Percentiles rank a stretch among this genome's conserved stretches.
Conservation (phyloP, 768 basidiomycete genomes). For the Kwoniella sp. region DNA sequence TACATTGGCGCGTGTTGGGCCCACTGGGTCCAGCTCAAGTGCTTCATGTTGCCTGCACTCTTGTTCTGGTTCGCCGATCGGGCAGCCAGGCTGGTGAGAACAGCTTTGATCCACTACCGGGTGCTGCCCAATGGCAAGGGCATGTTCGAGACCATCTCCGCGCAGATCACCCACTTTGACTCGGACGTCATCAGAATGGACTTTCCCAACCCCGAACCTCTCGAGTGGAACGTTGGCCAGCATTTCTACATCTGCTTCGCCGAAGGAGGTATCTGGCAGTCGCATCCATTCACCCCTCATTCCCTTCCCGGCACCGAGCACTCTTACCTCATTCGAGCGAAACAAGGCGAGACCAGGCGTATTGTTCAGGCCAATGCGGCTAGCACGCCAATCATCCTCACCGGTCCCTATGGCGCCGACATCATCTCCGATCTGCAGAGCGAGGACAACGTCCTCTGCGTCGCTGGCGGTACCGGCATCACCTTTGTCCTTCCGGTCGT, state of each 20-base stretch:
- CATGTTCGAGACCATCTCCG: slow-evolving; percentile 20
- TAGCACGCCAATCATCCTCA: slow-evolving; percentile 25
- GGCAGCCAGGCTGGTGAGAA: slow-evolving; percentile 16
- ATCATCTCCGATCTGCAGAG: slow-evolving; percentile 6
- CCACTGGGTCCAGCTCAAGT: slow-evolving; percentile 29
- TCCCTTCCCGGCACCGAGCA: slow-evolving; percentile 17
- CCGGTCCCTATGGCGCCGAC: slow-evolving; percentile 32
- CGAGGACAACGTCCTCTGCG: slow-evolving; percentile 22
- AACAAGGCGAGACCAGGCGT: slow-evolving; percentile 26
- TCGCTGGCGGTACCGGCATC: slow-evolving; percentile 32
- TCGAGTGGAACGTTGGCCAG: slow-evolving; percentile 23
- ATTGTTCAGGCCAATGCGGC: slow-evolving; percentile 4
- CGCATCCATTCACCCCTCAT: slow-evolving; percentile 33
- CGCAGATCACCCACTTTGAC: slow-evolving; percentile 17
- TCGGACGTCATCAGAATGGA: slow-evolving; percentile 24
- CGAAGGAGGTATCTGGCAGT: slow-evolving; percentile 30
- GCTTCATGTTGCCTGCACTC: slow-evolving; percentile 28
- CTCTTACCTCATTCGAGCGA: slow-evolving; percentile 26
- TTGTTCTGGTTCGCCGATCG: slow-evolving; percentile 28
- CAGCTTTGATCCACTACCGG: slow-evolving; percentile 30
- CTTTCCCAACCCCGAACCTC: slow-evolving; percentile 12
- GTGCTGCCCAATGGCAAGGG: slow-evolving; percentile 23
- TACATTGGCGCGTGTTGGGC: slow-evolving; percentile 31
- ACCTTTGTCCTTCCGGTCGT: slow-evolving; percentile 32
- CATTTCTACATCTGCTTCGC: slow-evolving; percentile 32